These are phyloP conservation scores for Cymbopogon flexuosus DNA, from an alignment of 202 grass and related monocot species.

Conservation along the genomic window DNA sequence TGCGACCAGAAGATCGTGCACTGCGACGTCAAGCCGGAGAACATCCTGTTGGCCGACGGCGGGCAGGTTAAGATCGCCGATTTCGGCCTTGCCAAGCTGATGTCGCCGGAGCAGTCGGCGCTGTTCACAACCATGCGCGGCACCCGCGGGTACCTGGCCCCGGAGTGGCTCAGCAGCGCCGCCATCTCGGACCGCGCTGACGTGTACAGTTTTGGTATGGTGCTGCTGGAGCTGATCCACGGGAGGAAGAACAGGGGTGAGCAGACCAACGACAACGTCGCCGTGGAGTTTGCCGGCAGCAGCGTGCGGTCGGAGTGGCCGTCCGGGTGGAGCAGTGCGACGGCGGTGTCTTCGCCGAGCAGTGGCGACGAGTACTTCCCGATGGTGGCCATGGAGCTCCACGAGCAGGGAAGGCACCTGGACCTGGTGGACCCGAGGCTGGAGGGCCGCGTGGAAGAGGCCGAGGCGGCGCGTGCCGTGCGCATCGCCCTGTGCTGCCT, in stretches of 20 bases:
- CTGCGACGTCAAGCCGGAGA: conserved; percentile 94
- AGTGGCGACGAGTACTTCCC: conserved; percentile 65
- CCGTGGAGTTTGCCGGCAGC: not conserved
- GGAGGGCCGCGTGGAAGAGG: conserved; percentile 45
- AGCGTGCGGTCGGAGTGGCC: conserved; percentile 16
- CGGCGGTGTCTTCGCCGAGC: conserved; percentile 16
- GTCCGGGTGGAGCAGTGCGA: conserved; percentile 33
- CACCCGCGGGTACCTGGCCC: conserved; percentile 87
- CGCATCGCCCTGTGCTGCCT: conserved; percentile 69
- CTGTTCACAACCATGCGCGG: conserved; percentile 91
- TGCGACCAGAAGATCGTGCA: conserved; percentile 90
- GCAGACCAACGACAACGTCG: not conserved
- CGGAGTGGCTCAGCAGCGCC: conserved; percentile 80
- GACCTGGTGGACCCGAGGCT: conserved; percentile 65
- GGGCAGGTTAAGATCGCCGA: conserved; percentile 73
- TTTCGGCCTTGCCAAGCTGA: conserved; percentile 75
- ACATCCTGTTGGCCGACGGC: conserved; percentile 71
- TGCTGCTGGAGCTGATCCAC: conserved; percentile 80
- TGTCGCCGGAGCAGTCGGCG: conserved; percentile 66
- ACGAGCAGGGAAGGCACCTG: conserved; percentile 57
- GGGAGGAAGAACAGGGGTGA: conserved; percentile 73
- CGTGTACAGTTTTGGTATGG: conserved; percentile 94
- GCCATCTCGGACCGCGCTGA: conserved; percentile 80
- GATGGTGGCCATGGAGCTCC: conserved; percentile 63
- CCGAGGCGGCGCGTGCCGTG: conserved; percentile 50